Evolutionary conservation across 2,329 filamentous ascomycete genomes (phyloP).

Genomic region (Capronia coronata): DNA sequence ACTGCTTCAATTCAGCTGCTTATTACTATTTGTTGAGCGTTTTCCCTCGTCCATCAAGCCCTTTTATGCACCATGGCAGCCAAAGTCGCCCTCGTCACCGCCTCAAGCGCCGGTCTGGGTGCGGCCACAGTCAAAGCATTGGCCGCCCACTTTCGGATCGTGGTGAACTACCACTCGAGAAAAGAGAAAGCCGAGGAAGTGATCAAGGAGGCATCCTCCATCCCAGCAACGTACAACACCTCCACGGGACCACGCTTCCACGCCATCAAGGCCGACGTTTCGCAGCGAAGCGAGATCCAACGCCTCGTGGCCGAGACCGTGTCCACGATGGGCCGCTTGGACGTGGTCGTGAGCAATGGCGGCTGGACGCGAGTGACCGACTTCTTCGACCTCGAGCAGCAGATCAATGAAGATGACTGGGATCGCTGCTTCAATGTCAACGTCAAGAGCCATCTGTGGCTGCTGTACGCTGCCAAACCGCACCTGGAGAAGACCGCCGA

Average conservation of each 20-base stretch:
- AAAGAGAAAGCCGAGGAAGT: conserved; percentile 27
- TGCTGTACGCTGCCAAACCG: conserved; percentile 51
- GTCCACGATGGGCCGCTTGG: conserved; percentile 42
- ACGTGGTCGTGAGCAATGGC: conserved; percentile 41
- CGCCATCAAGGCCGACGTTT: conserved; percentile 27
- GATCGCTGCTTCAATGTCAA: conserved; percentile 56
- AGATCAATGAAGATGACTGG: conserved; percentile 50
- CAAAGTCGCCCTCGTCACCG: conserved; percentile 29
- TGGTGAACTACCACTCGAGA: conserved; percentile 29
- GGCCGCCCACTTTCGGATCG: conserved; percentile 25
- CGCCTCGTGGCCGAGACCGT: conserved; percentile 41
- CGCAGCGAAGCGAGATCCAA: conserved; percentile 29
- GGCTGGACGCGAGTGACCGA: conserved; percentile 39
- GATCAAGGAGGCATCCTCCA: conserved; percentile 25
- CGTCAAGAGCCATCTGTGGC: conserved; percentile 56
- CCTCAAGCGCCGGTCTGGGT: conserved; percentile 27
- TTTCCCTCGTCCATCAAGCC: too few species aligned
- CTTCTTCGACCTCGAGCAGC: conserved; percentile 30
- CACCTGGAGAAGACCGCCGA: conserved; percentile 47
- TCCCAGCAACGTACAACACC: conserved; percentile 11
- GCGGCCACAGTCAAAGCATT: conserved; percentile 28
- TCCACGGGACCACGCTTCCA: conserved; percentile 22
- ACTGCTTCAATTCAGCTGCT: too few species aligned
- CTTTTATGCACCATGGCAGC: conserved; percentile 13
- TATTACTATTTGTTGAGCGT: too few species aligned